Evolutionary conservation across 2,329 filamentous ascomycete genomes (phyloP), one percentile per base, ranked within the genome.

Genomic region (Xylariaceae sp.): DNA sequence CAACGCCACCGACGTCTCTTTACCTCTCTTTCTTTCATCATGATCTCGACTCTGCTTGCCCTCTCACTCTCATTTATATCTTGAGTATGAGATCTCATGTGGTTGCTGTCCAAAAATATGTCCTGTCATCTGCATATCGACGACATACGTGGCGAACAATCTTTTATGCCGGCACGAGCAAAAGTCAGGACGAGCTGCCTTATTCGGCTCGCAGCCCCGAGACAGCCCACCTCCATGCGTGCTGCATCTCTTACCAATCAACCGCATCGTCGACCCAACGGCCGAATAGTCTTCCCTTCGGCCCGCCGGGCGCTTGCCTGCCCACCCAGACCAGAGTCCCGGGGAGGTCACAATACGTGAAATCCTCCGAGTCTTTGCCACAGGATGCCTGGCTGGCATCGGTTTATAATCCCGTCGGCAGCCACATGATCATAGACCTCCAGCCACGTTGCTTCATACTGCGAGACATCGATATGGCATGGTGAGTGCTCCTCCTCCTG

Each of bases 181-280:
- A 15, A 30, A 39, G 13, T 8, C 15, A 30, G 5, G 35, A 47
- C 30, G 49, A 55, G 53, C 57, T 62, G 51, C 62, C 62, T 39
- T 53, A 35, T 61, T 62, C 10, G 54, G 59, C n/a, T 15, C 42
- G 13, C 11, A 56, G 44, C 59, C 55, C 62, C 59, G 59, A 57
- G 60, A 62, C 62, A 64, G 6, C 23, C 23, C 10, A 55, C 47
- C 51, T 37, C 44, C 48, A 55, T 42, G 56, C 35, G 42, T 30
- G 55, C 56, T 35, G 54, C 37, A 30, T 50, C 48, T 35, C 51
- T 56, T 39, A 23, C 17, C 23, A 35, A 35, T 3, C 39, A 48
- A 39, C 8, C 39, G 4, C 18, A 50, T 45, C 51, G n/a, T 23
- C 35, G 23, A 47, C 4, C 23, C 37, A 10, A 7, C 17, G 45